These are phyloP conservation scores for Lolium perenne DNA, from an alignment of 176 grass and related monocot species.

Conservation along the genomic window DNA sequence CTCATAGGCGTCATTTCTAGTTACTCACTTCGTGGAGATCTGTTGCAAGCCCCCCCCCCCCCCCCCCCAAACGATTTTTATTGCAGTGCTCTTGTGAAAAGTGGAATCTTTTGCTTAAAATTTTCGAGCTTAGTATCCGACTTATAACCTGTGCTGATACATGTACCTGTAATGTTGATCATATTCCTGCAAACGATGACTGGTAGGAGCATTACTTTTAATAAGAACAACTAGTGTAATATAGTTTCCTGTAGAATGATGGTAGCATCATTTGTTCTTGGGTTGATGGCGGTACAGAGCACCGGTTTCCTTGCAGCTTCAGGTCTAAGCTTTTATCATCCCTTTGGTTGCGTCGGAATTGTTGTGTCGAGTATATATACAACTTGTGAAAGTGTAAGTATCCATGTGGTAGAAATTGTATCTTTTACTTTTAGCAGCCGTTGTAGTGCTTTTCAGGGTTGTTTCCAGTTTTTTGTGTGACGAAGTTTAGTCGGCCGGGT, in stretches of 20 bases:
- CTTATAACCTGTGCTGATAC: neutral
- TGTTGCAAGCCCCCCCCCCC: neutral
- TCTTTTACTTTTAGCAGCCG: too few species aligned
- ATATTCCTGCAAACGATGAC: neutral
- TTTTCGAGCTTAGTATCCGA: neutral
- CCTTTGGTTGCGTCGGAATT: neutral
- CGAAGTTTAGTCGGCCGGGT: too few species aligned
- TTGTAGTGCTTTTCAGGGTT: too few species aligned
- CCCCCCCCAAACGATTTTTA: neutral
- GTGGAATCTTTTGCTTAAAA: slow-evolving; percentile 7
- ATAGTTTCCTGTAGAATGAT: slow-evolving; percentile 10
- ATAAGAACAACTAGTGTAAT: neutral
- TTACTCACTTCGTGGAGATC: neutral
- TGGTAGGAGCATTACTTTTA: neutral
- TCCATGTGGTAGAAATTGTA: neutral
- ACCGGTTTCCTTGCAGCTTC: neutral
- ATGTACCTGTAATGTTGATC: neutral
- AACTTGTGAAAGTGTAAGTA: neutral
- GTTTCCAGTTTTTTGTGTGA: too few species aligned
- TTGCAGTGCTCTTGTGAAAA: neutral
- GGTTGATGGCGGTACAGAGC: neutral
- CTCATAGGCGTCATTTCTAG: neutral
- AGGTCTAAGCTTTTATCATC: neutral
- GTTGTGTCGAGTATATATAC: neutral
- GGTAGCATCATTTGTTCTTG: neutral